Evolutionary conservation across 352 stramenopile species (phyloP).

Genomic region (Phytophthora ohioensis): DNA sequence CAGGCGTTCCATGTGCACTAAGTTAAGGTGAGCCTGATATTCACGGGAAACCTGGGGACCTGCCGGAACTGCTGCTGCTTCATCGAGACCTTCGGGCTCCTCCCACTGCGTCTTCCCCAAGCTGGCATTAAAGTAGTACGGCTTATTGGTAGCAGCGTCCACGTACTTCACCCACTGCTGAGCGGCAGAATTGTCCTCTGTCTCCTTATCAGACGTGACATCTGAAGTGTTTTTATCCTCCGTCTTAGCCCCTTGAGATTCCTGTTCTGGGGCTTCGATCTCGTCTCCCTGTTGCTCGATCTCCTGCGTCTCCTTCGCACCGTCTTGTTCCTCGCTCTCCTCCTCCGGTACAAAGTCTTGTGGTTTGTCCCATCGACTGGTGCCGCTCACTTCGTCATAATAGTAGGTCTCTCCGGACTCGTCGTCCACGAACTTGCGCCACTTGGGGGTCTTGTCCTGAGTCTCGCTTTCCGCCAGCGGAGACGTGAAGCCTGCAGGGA

Average conservation of each 20-base stretch:
- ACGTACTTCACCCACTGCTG: slow-evolving; percentile 76
- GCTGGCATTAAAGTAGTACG: slow-evolving; percentile 78
- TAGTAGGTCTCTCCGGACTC: slow-evolving; percentile 70
- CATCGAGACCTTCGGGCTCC: slow-evolving; percentile 56
- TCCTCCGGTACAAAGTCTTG: slow-evolving; percentile 47
- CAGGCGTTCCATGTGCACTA: slow-evolving; percentile 57
- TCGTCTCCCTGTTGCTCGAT: slow-evolving; percentile 15
- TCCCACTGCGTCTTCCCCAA: slow-evolving; percentile 82
- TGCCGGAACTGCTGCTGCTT: slow-evolving; percentile 29
- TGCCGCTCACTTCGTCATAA: slow-evolving; percentile 73
- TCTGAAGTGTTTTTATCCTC: slow-evolving; percentile 8
- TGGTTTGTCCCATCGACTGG: slow-evolving; percentile 81
- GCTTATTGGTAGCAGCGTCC: slow-evolving; percentile 69
- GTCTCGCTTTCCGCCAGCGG: slow-evolving; percentile 1
- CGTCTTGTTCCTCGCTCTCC: slow-evolving; percentile 21
- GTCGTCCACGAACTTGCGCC: slow-evolving; percentile 75
- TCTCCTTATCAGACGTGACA: background rate
- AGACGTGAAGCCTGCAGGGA: slow-evolving; percentile 49
- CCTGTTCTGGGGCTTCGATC: slow-evolving; percentile 23
- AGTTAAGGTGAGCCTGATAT: slow-evolving; percentile 79
- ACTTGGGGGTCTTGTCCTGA: slow-evolving; percentile 45
- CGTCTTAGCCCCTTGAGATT: slow-evolving; percentile 26
- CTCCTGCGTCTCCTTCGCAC: slow-evolving; percentile 9
- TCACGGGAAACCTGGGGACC: slow-evolving; percentile 44
- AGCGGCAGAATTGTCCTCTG: background rate